These are phyloP conservation scores for Meripilus lineatus DNA, from an alignment of 1,284 basidiomycete genomes.

Conservation along the genomic window DNA sequence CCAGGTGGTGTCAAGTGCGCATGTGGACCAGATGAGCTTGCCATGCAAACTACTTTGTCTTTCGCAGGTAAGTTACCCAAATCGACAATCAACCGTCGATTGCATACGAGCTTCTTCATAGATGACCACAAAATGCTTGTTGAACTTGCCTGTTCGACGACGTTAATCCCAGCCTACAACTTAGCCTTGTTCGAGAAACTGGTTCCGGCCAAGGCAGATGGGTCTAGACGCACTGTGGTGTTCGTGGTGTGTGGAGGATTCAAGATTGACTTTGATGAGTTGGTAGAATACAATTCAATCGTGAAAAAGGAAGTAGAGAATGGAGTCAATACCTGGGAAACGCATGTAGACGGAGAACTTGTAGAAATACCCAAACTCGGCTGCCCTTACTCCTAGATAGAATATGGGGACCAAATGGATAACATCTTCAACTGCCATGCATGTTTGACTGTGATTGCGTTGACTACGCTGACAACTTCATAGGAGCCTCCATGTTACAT, in stretches of 20 bases:
- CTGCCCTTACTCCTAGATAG: no score
- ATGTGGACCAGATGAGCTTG: constrained; percentile 61
- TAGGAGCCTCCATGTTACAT: no score
- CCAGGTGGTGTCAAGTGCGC: constrained; percentile 50
- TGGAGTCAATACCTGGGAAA: constrained; percentile 28
- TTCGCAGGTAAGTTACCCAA: constrained; percentile 49
- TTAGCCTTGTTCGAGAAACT: constrained; percentile 47
- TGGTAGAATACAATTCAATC: constrained; percentile 39
- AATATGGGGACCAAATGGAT: no score
- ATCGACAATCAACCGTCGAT: background rate
- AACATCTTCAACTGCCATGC: no score
- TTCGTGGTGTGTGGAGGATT: constrained; percentile 72
- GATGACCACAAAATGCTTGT: constrained; percentile 72
- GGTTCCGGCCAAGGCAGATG: constrained; percentile 31
- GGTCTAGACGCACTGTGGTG: constrained; percentile 38
- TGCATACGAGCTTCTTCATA: constrained; percentile 21
- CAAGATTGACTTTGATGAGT: constrained; percentile 54
- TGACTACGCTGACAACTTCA: no score
- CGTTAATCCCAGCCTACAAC: constrained; percentile 61
- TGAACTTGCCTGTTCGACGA: constrained; percentile 67
- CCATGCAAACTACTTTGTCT: constrained; percentile 49
- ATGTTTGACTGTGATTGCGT: no score
- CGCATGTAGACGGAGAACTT: constrained; percentile 34
- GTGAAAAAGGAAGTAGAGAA: constrained; percentile 30
- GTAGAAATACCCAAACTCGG: constrained; percentile 26